phyloP scores from a whole-genome alignment of 495 filamentous ascomycete species.

The Lasiosphaeris hirsuta region DNA sequence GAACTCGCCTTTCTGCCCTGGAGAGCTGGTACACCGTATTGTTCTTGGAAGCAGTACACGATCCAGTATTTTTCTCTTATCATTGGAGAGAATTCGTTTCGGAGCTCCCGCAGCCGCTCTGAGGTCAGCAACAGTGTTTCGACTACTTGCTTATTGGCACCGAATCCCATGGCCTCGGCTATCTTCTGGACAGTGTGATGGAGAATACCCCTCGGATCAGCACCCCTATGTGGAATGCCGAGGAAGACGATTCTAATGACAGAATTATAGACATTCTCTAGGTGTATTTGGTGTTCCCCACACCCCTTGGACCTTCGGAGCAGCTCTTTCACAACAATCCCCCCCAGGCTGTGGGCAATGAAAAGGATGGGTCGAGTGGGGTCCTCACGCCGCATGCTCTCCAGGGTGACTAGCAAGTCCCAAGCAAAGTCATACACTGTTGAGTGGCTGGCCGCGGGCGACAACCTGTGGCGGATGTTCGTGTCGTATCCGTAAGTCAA shows the following conservation, averaged over 20 bases:
- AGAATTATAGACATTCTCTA: conserved; percentile 27
- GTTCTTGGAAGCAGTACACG: conserved; percentile 36
- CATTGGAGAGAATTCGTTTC: conserved; percentile 29
- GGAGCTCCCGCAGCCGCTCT: conserved; percentile 28
- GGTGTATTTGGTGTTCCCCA: conserved; percentile 17
- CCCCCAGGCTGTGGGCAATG: conserved; percentile 52
- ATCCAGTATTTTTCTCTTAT: conserved; percentile 24
- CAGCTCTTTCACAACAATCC: conserved; percentile 46
- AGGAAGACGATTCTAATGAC: conserved; percentile 41
- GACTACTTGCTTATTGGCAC: conserved; percentile 16
- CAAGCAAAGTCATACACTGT: conserved; percentile 36
- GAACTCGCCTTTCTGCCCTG: conserved; percentile 20
- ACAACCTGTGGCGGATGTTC: conserved; percentile 31
- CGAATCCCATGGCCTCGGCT: conserved; percentile 18
- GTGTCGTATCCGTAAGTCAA: conserved; percentile 52
- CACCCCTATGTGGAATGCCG: conserved; percentile 38
- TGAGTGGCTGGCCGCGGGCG: conserved; percentile 21
- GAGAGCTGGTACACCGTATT: conserved; percentile 18
- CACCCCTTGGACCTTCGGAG: conserved; percentile 28
- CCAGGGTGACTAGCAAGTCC: conserved; percentile 37
- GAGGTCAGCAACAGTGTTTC: conserved; percentile 26
- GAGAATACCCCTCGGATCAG: conserved; percentile 19
- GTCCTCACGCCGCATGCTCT: conserved; percentile 22
- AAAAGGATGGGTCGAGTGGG: conserved; percentile 41
- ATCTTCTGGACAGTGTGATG: conserved; percentile 11